These are phyloP conservation scores for Aspergillus nomiae DNA, from an alignment of 2,329 filamentous ascomycete genomes.

Conservation along the genomic window DNA sequence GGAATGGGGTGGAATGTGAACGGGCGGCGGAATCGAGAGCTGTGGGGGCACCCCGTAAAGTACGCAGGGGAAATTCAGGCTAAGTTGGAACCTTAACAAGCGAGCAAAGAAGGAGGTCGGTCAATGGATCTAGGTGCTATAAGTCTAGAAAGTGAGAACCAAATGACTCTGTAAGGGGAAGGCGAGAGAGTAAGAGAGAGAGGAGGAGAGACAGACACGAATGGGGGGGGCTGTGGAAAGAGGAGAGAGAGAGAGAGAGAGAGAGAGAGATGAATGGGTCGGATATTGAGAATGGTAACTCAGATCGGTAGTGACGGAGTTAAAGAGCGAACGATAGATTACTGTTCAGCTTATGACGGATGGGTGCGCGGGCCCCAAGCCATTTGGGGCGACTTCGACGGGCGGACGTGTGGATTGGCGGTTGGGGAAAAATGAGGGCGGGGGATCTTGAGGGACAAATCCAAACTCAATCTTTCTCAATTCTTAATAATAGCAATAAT, in stretches of 20 bases:
- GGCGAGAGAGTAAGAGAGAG: slow-evolving; percentile 18
- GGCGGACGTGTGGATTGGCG: background rate
- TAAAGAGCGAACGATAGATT: slow-evolving; percentile 2
- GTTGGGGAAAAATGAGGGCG: background rate
- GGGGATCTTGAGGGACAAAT: slow-evolving; percentile 2
- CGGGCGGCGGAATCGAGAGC: slow-evolving; percentile 20
- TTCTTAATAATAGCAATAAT: background rate
- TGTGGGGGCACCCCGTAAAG: slow-evolving; percentile 6
- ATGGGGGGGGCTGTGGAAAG: background rate
- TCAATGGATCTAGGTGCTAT: background rate
- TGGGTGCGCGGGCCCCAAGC: slow-evolving; percentile 3
- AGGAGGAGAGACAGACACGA: slow-evolving; percentile 2
- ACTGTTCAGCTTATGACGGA: slow-evolving; percentile 6
- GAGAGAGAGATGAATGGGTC: slow-evolving; percentile 16
- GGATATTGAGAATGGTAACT: slow-evolving; percentile 1
- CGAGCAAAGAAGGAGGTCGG: slow-evolving; percentile 16
- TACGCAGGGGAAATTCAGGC: slow-evolving; percentile 4
- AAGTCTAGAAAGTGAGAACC: slow-evolving; percentile 14
- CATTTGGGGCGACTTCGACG: background rate
- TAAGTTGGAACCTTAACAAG: background rate
- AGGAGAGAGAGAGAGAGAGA: slow-evolving; percentile 16
- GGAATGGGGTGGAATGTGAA: slow-evolving; percentile 23
- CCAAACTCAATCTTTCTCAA: background rate
- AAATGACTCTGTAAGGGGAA: slow-evolving; percentile 12
- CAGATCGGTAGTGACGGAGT: slow-evolving; percentile 10